phyloP scores from a whole-genome alignment of 140 eudicot species.

The Anethum foeniculum region DNA sequence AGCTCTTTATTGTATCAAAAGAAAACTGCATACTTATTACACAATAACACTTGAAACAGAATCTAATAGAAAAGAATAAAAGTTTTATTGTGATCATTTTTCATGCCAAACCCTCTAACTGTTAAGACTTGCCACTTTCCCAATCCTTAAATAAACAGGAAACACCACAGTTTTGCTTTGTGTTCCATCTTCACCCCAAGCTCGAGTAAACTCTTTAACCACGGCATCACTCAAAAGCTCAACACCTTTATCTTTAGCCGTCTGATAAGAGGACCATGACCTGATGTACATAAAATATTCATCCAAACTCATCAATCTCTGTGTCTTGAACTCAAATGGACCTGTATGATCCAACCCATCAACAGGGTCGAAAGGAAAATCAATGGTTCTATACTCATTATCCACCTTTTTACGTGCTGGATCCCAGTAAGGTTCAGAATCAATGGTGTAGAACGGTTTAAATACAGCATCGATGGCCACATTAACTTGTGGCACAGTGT shows the following conservation, averaged over 20 bases:
- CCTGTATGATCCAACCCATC: constrained; percentile 69
- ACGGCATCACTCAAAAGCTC: constrained; percentile 51
- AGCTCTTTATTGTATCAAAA: background rate
- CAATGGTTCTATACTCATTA: constrained; percentile 37
- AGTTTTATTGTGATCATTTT: background rate
- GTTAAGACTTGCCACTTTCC: constrained; percentile 37
- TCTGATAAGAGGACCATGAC: constrained; percentile 81
- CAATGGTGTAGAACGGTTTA: constrained; percentile 23
- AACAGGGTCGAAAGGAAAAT: constrained; percentile 71
- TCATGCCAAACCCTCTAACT: background rate
- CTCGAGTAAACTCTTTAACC: constrained; percentile 37
- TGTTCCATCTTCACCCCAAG: constrained; percentile 53
- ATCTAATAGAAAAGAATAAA: background rate
- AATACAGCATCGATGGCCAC: constrained; percentile 34
- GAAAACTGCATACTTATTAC: background rate
- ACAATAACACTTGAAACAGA: background rate
- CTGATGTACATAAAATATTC: constrained; percentile 35
- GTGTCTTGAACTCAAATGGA: constrained; percentile 53
- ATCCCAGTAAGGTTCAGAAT: constrained; percentile 44
- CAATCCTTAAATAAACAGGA: constrained; percentile 70
- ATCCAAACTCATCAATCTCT: constrained; percentile 50
- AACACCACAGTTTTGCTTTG: constrained; percentile 31
- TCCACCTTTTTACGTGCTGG: constrained; percentile 40
- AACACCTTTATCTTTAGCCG: constrained; percentile 63
- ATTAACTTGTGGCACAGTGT: constrained; percentile 49